phyloP scores from a whole-genome alignment of 495 filamentous ascomycete species.

The Lichenothelia convexa region DNA sequence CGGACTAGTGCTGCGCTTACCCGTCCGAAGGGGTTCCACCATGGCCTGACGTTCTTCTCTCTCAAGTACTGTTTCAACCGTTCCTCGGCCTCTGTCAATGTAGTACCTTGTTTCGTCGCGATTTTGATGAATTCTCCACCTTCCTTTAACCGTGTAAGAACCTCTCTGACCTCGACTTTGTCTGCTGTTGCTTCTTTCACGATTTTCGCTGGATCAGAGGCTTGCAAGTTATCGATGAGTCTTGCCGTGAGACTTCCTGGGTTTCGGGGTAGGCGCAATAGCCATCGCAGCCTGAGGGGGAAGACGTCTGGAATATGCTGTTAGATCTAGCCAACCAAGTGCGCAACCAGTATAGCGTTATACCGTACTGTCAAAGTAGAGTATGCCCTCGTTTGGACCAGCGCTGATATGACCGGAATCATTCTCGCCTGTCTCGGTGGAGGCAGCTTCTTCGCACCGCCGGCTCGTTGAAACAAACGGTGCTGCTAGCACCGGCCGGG shows the following conservation, averaged over 20 bases:
- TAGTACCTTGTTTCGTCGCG: constrained; percentile 32
- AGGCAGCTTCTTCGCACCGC: constrained; percentile 2
- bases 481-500: too few relatives aligned
- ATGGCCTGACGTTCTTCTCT: constrained; percentile 59
- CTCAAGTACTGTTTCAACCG: constrained; percentile 36
- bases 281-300: constrained; percentile 54
- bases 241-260: neutral
- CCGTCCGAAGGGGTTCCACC: constrained; percentile 68
- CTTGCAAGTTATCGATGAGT: constrained; percentile 11
- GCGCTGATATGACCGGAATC: constrained; percentile 61
- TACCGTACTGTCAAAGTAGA: constrained; percentile 75
- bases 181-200: constrained; percentile 19
- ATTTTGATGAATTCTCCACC: constrained; percentile 92
- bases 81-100: constrained; percentile 40
- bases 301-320: constrained; percentile 46
- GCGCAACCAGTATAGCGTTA: neutral
- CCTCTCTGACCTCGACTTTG: constrained; percentile 60
- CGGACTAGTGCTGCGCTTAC: constrained; percentile 52
- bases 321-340: too few relatives aligned
- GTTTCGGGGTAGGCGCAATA: too few relatives aligned
- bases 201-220: constrained; percentile 44
- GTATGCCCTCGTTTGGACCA: constrained; percentile 50
- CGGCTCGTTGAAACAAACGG: too few relatives aligned
- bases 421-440: constrained; percentile 27
- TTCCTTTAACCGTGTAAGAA: constrained; percentile 70